These are phyloP conservation scores for Ramularia collo-cygni DNA, from an alignment of 2,329 filamentous ascomycete genomes.

Conservation along the genomic window DNA sequence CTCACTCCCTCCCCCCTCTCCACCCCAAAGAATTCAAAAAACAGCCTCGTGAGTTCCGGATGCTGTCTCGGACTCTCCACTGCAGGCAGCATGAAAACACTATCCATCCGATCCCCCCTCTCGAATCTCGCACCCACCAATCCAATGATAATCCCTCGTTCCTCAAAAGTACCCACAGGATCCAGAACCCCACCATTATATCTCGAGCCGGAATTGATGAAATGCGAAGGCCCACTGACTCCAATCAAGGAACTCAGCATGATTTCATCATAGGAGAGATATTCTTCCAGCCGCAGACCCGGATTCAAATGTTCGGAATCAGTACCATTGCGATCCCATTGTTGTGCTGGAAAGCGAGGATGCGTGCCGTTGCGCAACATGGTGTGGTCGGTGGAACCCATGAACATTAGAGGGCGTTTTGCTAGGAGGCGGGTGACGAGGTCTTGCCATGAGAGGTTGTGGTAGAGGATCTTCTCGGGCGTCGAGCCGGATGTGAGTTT, in stretches of 20 bases:
- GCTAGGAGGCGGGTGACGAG: slow-evolving; percentile 24
- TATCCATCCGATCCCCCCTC: slow-evolving; percentile 26
- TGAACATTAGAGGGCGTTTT: slow-evolving; percentile 26
- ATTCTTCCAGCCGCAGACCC: slow-evolving; percentile 17
- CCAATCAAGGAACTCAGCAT: slow-evolving; percentile 28
- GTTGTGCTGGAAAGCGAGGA: slow-evolving; percentile 1
- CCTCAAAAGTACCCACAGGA: slow-evolving; percentile 15
- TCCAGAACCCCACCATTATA: slow-evolving; percentile 12
- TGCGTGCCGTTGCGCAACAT: slow-evolving; percentile 22
- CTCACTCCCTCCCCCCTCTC: slow-evolving; percentile 2
- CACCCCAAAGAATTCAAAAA: slow-evolving; percentile 18
- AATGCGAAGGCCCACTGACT: slow-evolving; percentile 24
- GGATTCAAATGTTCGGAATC: slow-evolving; percentile 15
- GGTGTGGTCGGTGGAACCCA: slow-evolving; percentile 22
- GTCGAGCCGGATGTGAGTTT: slow-evolving; percentile 24
- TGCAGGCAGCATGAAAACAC: slow-evolving; percentile 18
- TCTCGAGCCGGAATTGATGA: slow-evolving; percentile 27
- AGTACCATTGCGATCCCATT: slow-evolving; percentile 28
- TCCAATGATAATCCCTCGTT: slow-evolving; percentile 26
- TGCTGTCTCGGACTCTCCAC: slow-evolving; percentile 11
- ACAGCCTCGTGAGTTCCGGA: slow-evolving; percentile 14
- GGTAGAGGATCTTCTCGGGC: slow-evolving; percentile 26
- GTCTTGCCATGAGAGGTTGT: slow-evolving; percentile 15
- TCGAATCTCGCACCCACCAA: slow-evolving; percentile 30
- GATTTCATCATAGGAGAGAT: slow-evolving; percentile 31